A percentile compares a stretch with the other conserved stretches of the same genome.
Conservation (phyloP, 2,329 filamentous ascomycete genomes). For the Colletotrichum camelliae region DNA sequence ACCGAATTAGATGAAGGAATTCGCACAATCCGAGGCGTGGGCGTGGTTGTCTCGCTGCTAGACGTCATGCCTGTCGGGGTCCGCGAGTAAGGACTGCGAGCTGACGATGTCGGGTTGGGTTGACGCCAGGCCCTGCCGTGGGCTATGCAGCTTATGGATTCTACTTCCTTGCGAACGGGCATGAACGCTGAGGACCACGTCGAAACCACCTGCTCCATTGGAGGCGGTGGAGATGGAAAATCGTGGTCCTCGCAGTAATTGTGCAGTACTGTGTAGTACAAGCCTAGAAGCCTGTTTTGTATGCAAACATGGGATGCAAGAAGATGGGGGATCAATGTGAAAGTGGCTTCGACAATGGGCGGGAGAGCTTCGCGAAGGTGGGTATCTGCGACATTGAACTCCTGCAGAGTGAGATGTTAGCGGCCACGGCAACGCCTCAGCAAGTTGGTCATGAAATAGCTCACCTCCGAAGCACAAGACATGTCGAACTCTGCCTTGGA, state of each 20-base stretch:
- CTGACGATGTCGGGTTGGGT: constrained; percentile 36
- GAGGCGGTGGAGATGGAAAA: constrained; percentile 74
- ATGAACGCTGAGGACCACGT: constrained; percentile 69
- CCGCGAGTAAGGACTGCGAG: constrained; percentile 40
- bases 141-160: constrained; percentile 68
- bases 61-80: constrained; percentile 44
- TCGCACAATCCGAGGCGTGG: constrained; percentile 37
- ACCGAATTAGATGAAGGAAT: constrained; percentile 41
- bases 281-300: constrained; percentile 77
- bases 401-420: constrained; percentile 42
- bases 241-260: constrained; percentile 72
- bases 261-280: constrained; percentile 80
- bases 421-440: too few relatives aligned
- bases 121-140: constrained; percentile 70
- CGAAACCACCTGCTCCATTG: constrained; percentile 73
- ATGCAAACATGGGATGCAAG: constrained; percentile 74
- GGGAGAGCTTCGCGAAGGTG: constrained; percentile 76
- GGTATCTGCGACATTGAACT: constrained; percentile 77
- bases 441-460: constrained; percentile 16
- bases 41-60: constrained; percentile 20
- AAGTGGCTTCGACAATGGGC: constrained; percentile 71
- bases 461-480: constrained; percentile 66
- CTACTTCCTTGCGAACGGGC: constrained; percentile 69
- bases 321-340: constrained; percentile 76
- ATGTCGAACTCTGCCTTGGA: constrained; percentile 76